phyloP scores from a whole-genome alignment of 345 rosid species.

The Kandelia obovata region DNA sequence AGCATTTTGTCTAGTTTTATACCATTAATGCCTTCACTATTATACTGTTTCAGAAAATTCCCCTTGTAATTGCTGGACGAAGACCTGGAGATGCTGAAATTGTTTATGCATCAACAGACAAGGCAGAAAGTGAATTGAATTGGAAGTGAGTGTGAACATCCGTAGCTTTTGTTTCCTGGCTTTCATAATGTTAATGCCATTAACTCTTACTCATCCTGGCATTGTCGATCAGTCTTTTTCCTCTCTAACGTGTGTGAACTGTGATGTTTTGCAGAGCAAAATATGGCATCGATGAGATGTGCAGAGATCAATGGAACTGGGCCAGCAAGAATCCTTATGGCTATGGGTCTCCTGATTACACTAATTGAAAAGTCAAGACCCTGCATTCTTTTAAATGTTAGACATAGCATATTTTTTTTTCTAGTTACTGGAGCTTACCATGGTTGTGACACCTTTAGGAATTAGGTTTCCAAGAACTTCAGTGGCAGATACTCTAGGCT shows the following conservation, averaged over 20 bases:
- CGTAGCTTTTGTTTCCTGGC: not conserved
- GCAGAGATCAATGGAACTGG: slow-evolving; percentile 95
- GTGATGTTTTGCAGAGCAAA: slow-evolving; percentile 57
- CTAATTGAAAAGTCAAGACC: slow-evolving; percentile 12
- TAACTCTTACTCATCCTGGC: too few species aligned
- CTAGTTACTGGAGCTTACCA: not conserved
- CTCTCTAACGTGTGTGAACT: not conserved
- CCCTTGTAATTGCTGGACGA: slow-evolving; percentile 63
- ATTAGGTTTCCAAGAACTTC: not conserved
- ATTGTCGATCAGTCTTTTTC: too few species aligned
- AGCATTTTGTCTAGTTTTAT: too few species aligned
- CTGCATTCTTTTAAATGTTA: not conserved
- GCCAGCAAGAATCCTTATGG: slow-evolving; percentile 93
- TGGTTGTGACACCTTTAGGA: slow-evolving; percentile 2
- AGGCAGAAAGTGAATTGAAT: slow-evolving; percentile 68
- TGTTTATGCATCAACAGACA: slow-evolving; percentile 81
- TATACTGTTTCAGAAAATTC: slow-evolving; percentile 55
- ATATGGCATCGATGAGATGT: slow-evolving; percentile 83
- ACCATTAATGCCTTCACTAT: too few species aligned
- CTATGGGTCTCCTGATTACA: slow-evolving; percentile 42
- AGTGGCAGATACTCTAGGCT: not conserved
- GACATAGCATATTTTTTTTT: not conserved
- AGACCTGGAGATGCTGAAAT: slow-evolving; percentile 86
- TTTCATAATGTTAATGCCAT: too few species aligned
- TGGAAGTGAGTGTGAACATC: slow-evolving; percentile 71